Percentiles rank a stretch among this genome's conserved stretches.
phyloP scores from a whole-genome alignment of 192 early-diverging fungal species.

The Coemansia sp. region DNA sequence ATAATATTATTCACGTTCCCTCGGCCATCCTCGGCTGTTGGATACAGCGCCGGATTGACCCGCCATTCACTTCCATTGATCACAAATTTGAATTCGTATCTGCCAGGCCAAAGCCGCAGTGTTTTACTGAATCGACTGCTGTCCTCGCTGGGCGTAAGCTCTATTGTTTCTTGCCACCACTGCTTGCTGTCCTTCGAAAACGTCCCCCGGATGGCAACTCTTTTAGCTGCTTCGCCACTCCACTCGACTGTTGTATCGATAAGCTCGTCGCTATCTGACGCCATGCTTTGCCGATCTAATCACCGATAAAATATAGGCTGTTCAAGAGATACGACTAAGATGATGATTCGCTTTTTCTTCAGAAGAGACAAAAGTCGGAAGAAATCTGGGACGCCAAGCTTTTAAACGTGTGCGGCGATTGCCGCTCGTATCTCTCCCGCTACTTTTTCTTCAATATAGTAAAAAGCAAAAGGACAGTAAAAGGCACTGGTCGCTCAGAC shows the following conservation, averaged over 20 bases:
- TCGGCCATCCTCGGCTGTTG: conserved; percentile 23
- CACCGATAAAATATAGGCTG: neutral
- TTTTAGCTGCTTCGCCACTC: conserved; percentile 26
- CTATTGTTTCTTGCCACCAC: conserved; percentile 45
- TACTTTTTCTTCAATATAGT: neutral
- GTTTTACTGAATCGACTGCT: conserved; percentile 8
- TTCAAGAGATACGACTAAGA: neutral
- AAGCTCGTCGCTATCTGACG: neutral
- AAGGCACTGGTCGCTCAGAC: neutral
- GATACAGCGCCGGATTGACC: conserved; percentile 23
- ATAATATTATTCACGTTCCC: conserved; percentile 47
- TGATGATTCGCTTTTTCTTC: neutral
- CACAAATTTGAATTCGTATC: conserved; percentile 51
- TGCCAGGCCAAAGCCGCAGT: conserved; percentile 31
- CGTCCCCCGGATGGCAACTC: conserved; percentile 44
- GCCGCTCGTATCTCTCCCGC: neutral
- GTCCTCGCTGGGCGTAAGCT: conserved; percentile 11
- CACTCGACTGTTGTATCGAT: conserved; percentile 30
- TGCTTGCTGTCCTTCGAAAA: conserved; percentile 17
- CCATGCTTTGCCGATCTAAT: neutral
- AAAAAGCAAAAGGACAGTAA: neutral
- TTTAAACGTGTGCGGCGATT: neutral
- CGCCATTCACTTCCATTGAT: conserved; percentile 41
- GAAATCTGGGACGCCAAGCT: neutral
- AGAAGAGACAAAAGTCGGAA: neutral